Base-by-base conservation (phyloP, 345 rosid genomes). In the Heritiera fomes region DNA sequence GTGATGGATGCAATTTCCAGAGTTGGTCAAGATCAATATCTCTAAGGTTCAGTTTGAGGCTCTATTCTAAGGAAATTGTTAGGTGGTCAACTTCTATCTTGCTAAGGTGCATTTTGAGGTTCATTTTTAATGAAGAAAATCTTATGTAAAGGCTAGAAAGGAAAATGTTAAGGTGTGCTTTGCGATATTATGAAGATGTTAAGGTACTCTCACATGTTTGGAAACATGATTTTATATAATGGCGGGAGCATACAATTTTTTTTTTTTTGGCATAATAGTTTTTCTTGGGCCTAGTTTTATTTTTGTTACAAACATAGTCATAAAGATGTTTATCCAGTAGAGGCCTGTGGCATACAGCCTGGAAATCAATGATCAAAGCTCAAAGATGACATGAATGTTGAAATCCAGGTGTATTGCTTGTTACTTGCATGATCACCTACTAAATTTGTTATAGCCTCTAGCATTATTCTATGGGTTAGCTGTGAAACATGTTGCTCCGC, bases 51-150 rank as follows among this genome's bases (percentile, higher is more conserved):
- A 28, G 6, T 49, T 67, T 45, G 20, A n/a, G 73, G 53, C 45
- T 68, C 55, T 20, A 46, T 69, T 43, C 14, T 20, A 67, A 45
- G 2, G 7, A 43, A 67, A 20, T n/a, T 9, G 52, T n/a, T 43
- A 10, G 53, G 17, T 20, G 53, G 72, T 20, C 53, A 67, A 4
- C 1, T 1, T 43, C 8, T 10, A 43, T 43, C 15, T n/a, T 20
- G 28, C 52, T 45, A 45, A n/a, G 53, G 72, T 67, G 72, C 17
- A 67, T 67, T 67, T 69, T 50, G 59, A 49, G 75, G 41, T 14
- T 28, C 59, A 43, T 15, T 71, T 49, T 13, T 28, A 28, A 70
- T 70, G 41, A 70, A 49, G 41, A 70, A 49, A 50, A 71, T 71
- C 12, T 49, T 71, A 3, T 23, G 40, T 71, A 49, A 30, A 71